Evolutionary conservation across 345 rosid species (phyloP).

Genomic region (Draba incana): DNA sequence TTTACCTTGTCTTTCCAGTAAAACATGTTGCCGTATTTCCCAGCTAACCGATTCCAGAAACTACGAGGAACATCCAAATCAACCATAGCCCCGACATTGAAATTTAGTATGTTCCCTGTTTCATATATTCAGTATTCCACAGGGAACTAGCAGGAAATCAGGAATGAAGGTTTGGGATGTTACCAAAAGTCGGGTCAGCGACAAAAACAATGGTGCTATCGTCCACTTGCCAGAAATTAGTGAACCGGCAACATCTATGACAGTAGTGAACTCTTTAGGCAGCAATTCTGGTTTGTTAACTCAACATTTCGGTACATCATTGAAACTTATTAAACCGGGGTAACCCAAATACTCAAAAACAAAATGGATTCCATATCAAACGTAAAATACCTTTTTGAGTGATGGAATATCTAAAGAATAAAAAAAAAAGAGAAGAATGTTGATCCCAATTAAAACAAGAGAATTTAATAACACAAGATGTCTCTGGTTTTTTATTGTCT

Average conservation of each 20-base stretch:
- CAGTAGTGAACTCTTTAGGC: conserved; percentile 77
- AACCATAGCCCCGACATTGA: conserved; percentile 79
- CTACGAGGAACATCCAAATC: conserved; percentile 84
- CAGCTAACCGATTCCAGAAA: conserved; percentile 70
- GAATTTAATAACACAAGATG: no score
- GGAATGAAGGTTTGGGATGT: neutral
- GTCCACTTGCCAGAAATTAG: conserved; percentile 94
- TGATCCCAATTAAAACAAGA: no score
- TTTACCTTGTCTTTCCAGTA: conserved; percentile 90
- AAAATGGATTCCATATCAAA: no score
- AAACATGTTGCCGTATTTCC: conserved; percentile 46
- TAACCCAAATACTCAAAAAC: no score
- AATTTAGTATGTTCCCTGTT: conserved; percentile 80
- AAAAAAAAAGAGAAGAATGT: no score
- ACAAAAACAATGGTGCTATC: conserved; percentile 87
- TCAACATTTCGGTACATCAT: neutral
- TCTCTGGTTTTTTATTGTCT: no score
- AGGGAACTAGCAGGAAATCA: neutral
- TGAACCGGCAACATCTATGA: conserved; percentile 87
- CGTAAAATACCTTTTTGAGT: no score
- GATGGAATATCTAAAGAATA: no score
- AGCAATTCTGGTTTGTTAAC: conserved; percentile 94
- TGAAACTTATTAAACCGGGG: no score
- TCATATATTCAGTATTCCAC: conserved; percentile 57
- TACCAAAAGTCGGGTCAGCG: conserved; percentile 92